phyloP scores from a whole-genome alignment of 768 basidiomycete species.

The Porphyrellus cyaneotinctus region DNA sequence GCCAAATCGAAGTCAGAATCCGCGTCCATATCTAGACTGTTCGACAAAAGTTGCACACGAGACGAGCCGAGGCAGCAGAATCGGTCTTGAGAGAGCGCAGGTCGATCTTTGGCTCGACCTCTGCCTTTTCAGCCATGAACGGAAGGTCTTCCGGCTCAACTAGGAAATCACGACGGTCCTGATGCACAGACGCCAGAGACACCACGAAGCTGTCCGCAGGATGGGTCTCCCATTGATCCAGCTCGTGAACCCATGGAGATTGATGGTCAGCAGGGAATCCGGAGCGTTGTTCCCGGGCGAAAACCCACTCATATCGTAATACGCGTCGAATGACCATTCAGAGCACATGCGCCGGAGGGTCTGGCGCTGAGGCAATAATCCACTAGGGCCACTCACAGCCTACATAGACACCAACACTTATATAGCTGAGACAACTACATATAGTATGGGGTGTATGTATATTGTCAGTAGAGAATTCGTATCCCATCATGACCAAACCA shows the following conservation, averaged over 20 bases:
- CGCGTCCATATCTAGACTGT: not conserved
- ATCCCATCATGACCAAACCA: not conserved
- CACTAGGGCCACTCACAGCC: too few species aligned
- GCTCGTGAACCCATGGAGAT: constrained; percentile 37
- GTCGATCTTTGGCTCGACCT: constrained; percentile 14
- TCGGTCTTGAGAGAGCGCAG: not conserved
- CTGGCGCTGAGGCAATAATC: too few species aligned
- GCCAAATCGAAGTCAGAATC: constrained; percentile 3
- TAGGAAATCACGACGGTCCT: not conserved
- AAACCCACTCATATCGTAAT: constrained; percentile 41
- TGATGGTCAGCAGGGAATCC: constrained; percentile 23
- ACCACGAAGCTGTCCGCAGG: constrained; percentile 36
- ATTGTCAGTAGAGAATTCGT: too few species aligned
- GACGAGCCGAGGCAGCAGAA: constrained; percentile 10
- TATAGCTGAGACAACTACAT: too few species aligned
- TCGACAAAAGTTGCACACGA: constrained; percentile 19
- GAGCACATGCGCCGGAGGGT: constrained; percentile 52
- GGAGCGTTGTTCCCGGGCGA: not conserved
- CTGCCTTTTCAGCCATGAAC: constrained; percentile 1
- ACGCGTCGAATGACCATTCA: constrained; percentile 44
- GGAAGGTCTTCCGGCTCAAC: not conserved
- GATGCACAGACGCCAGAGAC: constrained; percentile 28
- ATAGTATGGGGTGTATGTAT: too few species aligned
- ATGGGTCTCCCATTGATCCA: constrained; percentile 33
- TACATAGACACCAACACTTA: too few species aligned